Evolutionary conservation across 2,329 filamentous ascomycete genomes (phyloP), one percentile per base, ranked within the genome.

Genomic region (Simplicillium aogashimaense): DNA sequence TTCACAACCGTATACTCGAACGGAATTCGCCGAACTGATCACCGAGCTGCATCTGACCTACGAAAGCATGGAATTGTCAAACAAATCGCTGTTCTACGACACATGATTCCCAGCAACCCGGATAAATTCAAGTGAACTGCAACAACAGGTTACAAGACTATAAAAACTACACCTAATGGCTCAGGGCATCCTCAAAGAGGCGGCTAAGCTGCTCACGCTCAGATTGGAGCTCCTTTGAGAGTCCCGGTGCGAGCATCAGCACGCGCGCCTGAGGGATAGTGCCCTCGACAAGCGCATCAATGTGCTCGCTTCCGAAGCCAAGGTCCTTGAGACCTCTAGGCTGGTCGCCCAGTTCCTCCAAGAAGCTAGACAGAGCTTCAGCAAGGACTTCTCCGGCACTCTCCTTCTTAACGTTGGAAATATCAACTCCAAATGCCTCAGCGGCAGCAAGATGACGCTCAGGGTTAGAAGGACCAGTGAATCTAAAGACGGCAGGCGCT

Each of bases 191-290:
- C 54, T 88, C 83, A 60, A 90, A 85, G 47, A 92, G 56, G 10
- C 56, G 60, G 46, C 78, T 71, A 52, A 92, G 60, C 61, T 89
- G 81, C 41, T 86, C 82, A 58, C 74, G 78, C 60, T 90, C 84
- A 36, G 70, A 67, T 52, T 81, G 70, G 36, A 86, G 59, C 54
- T 88, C 83, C 49, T 72, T 74, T 31, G 76, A 78, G 52, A 98
- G 60, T 18, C 76, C 88, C 1, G 92, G 94, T 25, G 92, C 92
- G 46, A 98, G 65, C 82, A 89, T 92, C 54, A 98, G 60, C 41
- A 98, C 94, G 48, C 92, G 72, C 41, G 79, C 78, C 66, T 98
- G 92, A 5, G 92, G 92, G 45, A 98, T 81, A 1, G 92, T 98
- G 2, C 92, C 94, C 61, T 97, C 90, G 2, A 98, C 88, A 46